Evolutionary conservation across 345 rosid species (phyloP), one percentile per base, ranked within the genome.

Genomic region (Bruguiera parviflora): DNA sequence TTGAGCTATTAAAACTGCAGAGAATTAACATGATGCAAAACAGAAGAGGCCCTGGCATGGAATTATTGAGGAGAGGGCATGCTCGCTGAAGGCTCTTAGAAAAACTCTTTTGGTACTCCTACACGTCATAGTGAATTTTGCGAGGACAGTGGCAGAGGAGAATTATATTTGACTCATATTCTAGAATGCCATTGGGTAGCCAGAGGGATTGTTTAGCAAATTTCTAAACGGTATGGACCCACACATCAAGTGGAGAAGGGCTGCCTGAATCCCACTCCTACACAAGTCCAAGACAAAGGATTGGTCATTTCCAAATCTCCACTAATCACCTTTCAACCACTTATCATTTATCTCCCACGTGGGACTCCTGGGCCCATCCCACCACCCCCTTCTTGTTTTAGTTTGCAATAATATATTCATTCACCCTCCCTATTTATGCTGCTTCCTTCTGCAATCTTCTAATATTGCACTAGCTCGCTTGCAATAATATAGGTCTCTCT

Each of bases 261-360:
- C 49, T 55, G 70, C 69, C 63, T 64, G 24, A 75, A 70, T 32
- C 58, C 52, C 47, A 74, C 61, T 47, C 84, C 81, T 64, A 78
- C 65, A 13, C 18, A 13, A 43, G 49, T 13, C 3, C 25, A 78
- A 81, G 83, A 84, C 83, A 82, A 80, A 80, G 63, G 57, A 67
- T 71, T 75, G 64, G 82, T 81, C 86, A 80, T 77, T 80, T 68
- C 82, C 90, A 81, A 85, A 92, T 92, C 98, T 85, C 73, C n/a
- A n/a, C n/a, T n/a, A n/a, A n/a, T n/a, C n/a, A n/a, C n/a, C 62
- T 90, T 92, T 68, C 89, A 69, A 52, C 98, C 98, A 93, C 85
- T 91, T 70, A 88, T 82, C 77, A 75, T 78, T 74, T 49, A 83
- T 85, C 97, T 83, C 94, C 89, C 98, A 91, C 97, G 92, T 88